Evolutionary conservation across 129 eudicot genomes (phyloP).

Genomic region (Deinandra increscens): DNA sequence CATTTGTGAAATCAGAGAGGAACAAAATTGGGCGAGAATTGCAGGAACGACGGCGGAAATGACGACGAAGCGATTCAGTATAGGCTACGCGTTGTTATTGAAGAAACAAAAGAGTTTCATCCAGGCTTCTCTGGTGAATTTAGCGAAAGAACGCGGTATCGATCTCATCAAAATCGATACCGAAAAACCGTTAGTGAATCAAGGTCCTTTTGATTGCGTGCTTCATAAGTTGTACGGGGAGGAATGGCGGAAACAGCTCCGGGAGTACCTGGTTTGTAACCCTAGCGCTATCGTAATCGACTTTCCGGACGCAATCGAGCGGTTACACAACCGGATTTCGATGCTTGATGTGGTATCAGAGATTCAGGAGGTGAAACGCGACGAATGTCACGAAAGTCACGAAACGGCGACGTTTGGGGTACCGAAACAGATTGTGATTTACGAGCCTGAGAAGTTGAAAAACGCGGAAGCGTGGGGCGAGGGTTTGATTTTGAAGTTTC

Average conservation of each 20-base stretch:
- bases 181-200: slow-evolving; percentile 53
- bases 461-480: slow-evolving; percentile 33
- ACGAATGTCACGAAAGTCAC: too few relatives aligned
- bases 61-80: slow-evolving; percentile 43
- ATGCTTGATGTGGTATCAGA: slow-evolving; percentile 69
- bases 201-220: slow-evolving; percentile 90
- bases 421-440: slow-evolving; percentile 64
- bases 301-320: slow-evolving; percentile 57
- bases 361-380: slow-evolving; percentile 21
- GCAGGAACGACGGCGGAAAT: slow-evolving; percentile 25
- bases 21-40: not conserved
- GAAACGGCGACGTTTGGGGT: slow-evolving; percentile 52
- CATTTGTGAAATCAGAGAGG: slow-evolving; percentile 19
- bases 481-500: slow-evolving; percentile 65
- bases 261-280: slow-evolving; percentile 35
- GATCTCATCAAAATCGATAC: slow-evolving; percentile 64
- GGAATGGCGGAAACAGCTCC: slow-evolving; percentile 57
- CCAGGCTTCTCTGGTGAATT: slow-evolving; percentile 49
- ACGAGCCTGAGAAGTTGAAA: slow-evolving; percentile 34
- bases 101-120: slow-evolving; percentile 75
- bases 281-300: slow-evolving; percentile 57
- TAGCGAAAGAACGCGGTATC: slow-evolving; percentile 50
- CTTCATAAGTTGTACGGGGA: slow-evolving; percentile 72
- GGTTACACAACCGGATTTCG: slow-evolving; percentile 76
- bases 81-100: slow-evolving; percentile 74